Base-by-base conservation (phyloP, 176 grass and related monocot species). In the Melocanna baccifera region DNA sequence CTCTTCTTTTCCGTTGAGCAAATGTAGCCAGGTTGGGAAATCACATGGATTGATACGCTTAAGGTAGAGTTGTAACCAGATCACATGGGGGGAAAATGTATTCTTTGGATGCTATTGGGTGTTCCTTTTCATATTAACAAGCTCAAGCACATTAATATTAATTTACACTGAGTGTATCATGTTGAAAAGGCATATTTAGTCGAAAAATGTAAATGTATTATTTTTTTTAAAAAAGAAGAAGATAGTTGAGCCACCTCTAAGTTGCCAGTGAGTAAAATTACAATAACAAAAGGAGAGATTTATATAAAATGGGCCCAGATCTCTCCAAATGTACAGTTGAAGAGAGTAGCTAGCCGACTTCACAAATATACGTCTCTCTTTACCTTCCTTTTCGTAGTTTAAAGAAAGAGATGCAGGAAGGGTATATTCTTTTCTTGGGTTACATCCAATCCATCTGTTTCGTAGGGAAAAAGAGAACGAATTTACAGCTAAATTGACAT, bases 401-500 rank as follows among this genome's bases (percentile, higher is more conserved):
- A 46, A 16, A 65, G 46, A 7, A 69, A 78, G 43, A 32, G 55
- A 57, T 30, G 71, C 12, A 72, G 6, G 58, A 63, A 69, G 22
- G 59, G 68, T 14, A 79, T 75, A 79, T 83, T 67, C 68, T 87
- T 87, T 87, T 67, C 74, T 72, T 79, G 61, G 74, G 84, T 80
- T 68, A 87, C 80, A 80, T 87, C 56, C 78, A 69, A 61, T 59
- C 57, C 59, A 80, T 90, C 84, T 67, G 51, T 79, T 74, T 79
- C 74, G 5, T 73, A 45, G 41, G 6, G 55, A 16, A 59, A 79
- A 74, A 42, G 56, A 62, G n/a, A 40, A 10, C 12, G 25, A 76
- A 69, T 75, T 87, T 75, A 84, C 81, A 87, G 89, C 85, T 84
- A 80, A 84, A 91, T 63, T 84, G 80, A 73, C 52, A 76, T 87